Base-by-base conservation (phyloP, 768 basidiomycete genomes). In the Solioccasus polychromus region DNA sequence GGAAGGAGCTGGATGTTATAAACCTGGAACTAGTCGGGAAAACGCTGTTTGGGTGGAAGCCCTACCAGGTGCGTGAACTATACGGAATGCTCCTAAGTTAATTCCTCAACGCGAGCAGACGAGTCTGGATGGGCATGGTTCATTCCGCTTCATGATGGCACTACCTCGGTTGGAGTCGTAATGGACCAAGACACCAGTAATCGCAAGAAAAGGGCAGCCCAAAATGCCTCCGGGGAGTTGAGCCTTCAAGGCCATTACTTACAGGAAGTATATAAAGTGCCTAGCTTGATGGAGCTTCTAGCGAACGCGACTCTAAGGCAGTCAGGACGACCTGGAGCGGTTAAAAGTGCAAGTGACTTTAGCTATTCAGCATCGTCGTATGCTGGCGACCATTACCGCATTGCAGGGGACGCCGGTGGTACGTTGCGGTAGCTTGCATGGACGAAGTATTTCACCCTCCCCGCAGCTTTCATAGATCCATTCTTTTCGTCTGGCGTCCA, bases 61-160 rank as follows among this genome's bases (percentile, higher is more conserved):
- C 4, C 45, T 71, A 17, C 60, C 8, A n/a, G 30, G 40, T 39
- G 11, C 12, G 1, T 9, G 7, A 9, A 23, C 12, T 19, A 7
- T 8, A 11, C 9, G 8, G 22, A 20, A 35, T 3, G 2, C 18
- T 19, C 18, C 20, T 7, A 10, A 8, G 12, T 22, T 44, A n/a
- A 50, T 19, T 32, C 12, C 15, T 2, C n/a, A n/a, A n/a, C n/a
- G n/a, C n/a, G 60, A 62, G 7, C 25, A 77, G 77, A 78, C 34
- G 74, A 77, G 51, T 69, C 70, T 19, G 77, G 78, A 7, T 79
- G 78, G 78, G 70, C 68, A n/a, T 79, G 78, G 78, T 77, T 76
- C 47, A 80, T 80, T 36, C 78, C 77, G 3, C 68, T 79, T 14
- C 68, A 73, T 48, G 68, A 72, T 32, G 72, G 71, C 17, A 64